These are phyloP conservation scores for Gossypium turneri DNA, from an alignment of 345 rosid species.

Conservation along the genomic window DNA sequence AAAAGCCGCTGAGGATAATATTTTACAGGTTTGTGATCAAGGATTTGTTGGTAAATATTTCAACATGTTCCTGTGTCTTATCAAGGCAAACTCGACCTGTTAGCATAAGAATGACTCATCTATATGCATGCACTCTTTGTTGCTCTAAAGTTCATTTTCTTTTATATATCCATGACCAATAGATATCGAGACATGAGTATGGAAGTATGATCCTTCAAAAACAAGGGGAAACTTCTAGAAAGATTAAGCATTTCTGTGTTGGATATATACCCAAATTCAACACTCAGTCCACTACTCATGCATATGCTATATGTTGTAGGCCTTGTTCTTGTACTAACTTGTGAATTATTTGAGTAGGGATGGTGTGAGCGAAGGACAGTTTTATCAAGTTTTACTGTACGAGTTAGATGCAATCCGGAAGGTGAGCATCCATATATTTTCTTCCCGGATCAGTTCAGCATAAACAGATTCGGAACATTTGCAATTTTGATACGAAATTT, in stretches of 20 bases:
- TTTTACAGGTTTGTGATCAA: slow-evolving; percentile 70
- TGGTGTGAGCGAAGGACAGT: slow-evolving; percentile 98
- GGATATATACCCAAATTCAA: background rate
- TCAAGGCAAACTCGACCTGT: no score
- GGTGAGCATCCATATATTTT: slow-evolving; percentile 31
- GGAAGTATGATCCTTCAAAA: no score
- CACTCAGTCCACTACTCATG: background rate
- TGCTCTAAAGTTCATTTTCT: no score
- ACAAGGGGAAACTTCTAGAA: no score
- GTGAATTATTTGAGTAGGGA: slow-evolving; percentile 46
- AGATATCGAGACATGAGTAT: no score
- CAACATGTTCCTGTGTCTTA: no score
- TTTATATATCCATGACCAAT: no score
- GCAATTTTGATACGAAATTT: slow-evolving; percentile 16
- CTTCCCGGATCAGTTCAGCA: background rate
- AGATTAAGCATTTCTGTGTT: no score
- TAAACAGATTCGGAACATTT: background rate
- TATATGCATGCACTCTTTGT: no score
- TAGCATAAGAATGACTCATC: no score
- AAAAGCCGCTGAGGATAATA: slow-evolving; percentile 92
- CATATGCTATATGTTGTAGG: background rate
- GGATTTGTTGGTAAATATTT: background rate
- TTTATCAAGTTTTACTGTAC: slow-evolving; percentile 78
- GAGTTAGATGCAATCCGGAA: slow-evolving; percentile 85
- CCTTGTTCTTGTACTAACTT: background rate